Base-by-base conservation (phyloP, 257 asterid species). In the Ajuga chamaepitys region DNA sequence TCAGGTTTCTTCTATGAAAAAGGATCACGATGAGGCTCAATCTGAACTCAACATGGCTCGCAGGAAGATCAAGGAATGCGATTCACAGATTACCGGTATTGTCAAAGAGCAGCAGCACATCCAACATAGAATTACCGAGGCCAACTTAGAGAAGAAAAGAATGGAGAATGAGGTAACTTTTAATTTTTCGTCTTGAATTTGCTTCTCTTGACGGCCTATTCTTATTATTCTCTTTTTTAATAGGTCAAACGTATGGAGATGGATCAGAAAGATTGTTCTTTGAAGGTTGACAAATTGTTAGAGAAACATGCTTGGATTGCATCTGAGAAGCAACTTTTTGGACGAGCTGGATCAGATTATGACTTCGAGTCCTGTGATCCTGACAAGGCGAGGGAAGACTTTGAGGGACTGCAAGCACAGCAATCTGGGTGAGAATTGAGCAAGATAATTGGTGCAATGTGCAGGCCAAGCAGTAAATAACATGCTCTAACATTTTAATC, bases 271-370 rank as follows among this genome's bases (percentile, higher is more conserved):
- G 93, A 81, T 77, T 88, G 96, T 66, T 84, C 95, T 63, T 60
- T 70, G 71, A 94, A 74, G 73, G 97, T 94, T 60, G 96, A 94
- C 69, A 90, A 83, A 74, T 75, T 94, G 80, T 62, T 88, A 70
- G 99, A 90, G 71, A 94, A 88, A 75, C 87, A 90, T 80, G 78
- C 95, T 26, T 94, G 99, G 97, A 83, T 94, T 68, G 69, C 89
- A 65, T 81, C 99, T 35, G 99, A 88, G 86, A 94, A 94, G 76
- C 97, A 94, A 70, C 90, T 86, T 18, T 94, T 94, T 73, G 97
- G 99, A 56, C 86, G 82, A 77, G 78, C 61, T 57, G 96, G 99
- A 67, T 88, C 95, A 65, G 97, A 94, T 73, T 94, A 94, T 70
- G 99, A 94, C 81, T 94, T 94, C 77, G 80, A 82, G 65, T 82